Conservation (phyloP, 169 alveolate species). For the Toxoplasma gondii region DNA sequence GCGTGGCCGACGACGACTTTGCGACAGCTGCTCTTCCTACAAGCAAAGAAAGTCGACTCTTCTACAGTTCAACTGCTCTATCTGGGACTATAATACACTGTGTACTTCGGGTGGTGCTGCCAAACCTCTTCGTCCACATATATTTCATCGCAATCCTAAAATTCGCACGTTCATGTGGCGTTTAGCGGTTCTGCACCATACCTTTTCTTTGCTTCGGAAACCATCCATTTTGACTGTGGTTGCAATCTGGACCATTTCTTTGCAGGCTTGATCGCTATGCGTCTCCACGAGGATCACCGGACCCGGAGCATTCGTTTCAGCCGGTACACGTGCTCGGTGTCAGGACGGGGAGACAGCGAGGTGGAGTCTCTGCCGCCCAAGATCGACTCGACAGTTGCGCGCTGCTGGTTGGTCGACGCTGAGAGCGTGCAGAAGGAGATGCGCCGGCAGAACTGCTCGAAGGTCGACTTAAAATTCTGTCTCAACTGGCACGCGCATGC, state of each 20-base stretch:
- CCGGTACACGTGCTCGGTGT: not conserved
- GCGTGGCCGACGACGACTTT: no score
- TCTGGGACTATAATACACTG: no score
- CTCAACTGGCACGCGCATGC: slow-evolving; percentile 7
- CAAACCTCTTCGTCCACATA: no score
- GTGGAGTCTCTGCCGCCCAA: not conserved
- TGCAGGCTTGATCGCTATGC: not conserved
- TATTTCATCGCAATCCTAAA: no score
- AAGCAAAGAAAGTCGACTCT: no score
- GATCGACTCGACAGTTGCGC: not conserved
- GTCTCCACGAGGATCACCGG: not conserved
- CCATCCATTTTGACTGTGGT: not conserved
- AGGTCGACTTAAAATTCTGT: not conserved
- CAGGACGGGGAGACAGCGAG: not conserved
- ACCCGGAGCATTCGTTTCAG: not conserved
- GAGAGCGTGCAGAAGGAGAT: slow-evolving; percentile 8
- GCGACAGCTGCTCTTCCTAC: no score
- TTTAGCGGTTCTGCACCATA: no score
- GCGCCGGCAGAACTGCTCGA: not conserved
- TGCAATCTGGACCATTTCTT: not conserved
- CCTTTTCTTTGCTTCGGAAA: no score
- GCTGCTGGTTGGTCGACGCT: not conserved
- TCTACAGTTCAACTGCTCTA: no score
- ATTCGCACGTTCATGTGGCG: no score
- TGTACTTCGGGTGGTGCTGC: no score